Conservation (phyloP, 179 eudicot species). For the Silene noctiflora region DNA sequence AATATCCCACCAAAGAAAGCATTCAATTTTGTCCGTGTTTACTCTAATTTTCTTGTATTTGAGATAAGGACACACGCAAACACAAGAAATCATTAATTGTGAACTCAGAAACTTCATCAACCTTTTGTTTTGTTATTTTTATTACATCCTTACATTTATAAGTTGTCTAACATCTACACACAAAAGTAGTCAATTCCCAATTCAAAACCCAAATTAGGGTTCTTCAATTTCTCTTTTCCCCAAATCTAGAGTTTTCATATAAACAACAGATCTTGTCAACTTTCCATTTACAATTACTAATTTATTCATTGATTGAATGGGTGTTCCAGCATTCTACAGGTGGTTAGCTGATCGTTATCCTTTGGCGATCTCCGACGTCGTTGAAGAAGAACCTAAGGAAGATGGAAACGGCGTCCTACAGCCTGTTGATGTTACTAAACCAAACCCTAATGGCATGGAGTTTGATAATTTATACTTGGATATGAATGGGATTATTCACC, state of each 20-base stretch:
- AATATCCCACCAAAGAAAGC: no score
- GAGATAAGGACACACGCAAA: no score
- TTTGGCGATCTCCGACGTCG: slow-evolving; percentile 57
- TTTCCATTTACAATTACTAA: neutral
- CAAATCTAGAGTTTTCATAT: slow-evolving; percentile 8
- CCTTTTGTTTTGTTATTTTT: neutral
- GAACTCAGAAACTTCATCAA: no score
- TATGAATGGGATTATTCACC: slow-evolving; percentile 55
- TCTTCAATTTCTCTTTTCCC: slow-evolving; percentile 4
- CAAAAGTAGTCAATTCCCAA: neutral
- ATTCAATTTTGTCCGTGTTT: no score
- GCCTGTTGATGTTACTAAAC: slow-evolving; percentile 48
- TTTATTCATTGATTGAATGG: slow-evolving; percentile 39
- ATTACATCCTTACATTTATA: neutral
- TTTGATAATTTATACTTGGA: slow-evolving; percentile 49
- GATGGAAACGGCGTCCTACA: slow-evolving; percentile 32
- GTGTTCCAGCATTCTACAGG: slow-evolving; percentile 92
- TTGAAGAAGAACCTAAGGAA: slow-evolving; percentile 56
- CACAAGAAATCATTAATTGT: no score
- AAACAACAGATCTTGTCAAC: slow-evolving; percentile 14
- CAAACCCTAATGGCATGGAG: slow-evolving; percentile 46
- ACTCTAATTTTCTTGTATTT: no score
- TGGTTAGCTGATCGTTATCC: slow-evolving; percentile 97
- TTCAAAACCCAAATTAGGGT: slow-evolving; percentile 10
- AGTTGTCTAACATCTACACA: neutral